Conservation (phyloP, 805 yeast species). For the Zygoascus ofunaensis region DNA sequence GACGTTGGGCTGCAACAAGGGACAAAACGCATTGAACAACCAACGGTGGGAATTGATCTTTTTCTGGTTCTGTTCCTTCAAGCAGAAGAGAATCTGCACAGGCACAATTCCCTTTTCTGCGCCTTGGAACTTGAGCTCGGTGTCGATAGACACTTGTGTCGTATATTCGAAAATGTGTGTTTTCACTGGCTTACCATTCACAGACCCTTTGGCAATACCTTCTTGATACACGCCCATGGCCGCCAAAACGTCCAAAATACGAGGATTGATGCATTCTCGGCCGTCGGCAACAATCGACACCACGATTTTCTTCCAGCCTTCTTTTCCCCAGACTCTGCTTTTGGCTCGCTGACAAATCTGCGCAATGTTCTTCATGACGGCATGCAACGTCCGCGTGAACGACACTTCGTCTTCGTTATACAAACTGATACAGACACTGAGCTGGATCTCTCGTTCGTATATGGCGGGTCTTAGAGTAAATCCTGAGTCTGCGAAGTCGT, state of each 20-base stretch:
- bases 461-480: constrained; percentile 82
- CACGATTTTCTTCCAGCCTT: constrained; percentile 94
- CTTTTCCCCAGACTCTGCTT: constrained; percentile 89
- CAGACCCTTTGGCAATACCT: constrained; percentile 90
- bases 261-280: constrained; percentile 74
- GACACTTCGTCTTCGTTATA: constrained; percentile 90
- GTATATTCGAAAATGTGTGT: constrained; percentile 96
- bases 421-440: constrained; percentile 91
- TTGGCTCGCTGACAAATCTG: constrained; percentile 73
- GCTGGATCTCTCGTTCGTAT: constrained; percentile 82
- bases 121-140: constrained; percentile 81
- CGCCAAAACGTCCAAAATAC: constrained; percentile 78
- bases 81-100: constrained; percentile 84
- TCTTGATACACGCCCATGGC: constrained; percentile 97
- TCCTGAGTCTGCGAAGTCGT: constrained; percentile 69
- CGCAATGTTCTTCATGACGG: constrained; percentile 86
- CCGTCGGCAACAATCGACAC: constrained; percentile 92
- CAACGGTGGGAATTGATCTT: constrained; percentile 97
- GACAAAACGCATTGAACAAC: constrained; percentile 93
- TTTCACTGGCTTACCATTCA: constrained; percentile 81
- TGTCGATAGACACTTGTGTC: constrained; percentile 87
- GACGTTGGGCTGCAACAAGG: constrained; percentile 83
- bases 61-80: constrained; percentile 86
- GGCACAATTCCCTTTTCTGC: constrained; percentile 88
- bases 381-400: constrained; percentile 87